Base-by-base conservation (phyloP, 495 filamentous ascomycete genomes). In the Letharia columbiana region DNA sequence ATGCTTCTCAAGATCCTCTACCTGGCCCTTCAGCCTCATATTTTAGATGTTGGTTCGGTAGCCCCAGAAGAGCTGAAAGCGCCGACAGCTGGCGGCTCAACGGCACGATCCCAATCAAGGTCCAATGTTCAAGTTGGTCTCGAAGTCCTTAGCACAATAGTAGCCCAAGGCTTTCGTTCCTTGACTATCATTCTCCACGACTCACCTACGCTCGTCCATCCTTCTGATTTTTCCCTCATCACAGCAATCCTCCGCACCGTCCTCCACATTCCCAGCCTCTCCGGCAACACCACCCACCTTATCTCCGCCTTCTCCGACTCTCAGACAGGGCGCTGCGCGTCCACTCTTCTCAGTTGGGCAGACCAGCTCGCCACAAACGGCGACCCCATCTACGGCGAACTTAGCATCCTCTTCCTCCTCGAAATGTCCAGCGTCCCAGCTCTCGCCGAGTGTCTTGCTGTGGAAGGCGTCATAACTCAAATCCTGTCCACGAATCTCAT, bases 301-400 rank as follows among this genome's bases (percentile, higher is more conserved):
- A 81, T 86, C 58, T 83, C 83, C 49, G 82, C 89, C 72, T 84
- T 94, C 64, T 73, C 81, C 17, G 80, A 86, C 45, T 80, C 83
- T 63, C 79, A 81, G 63, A 86, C 87, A 4, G 82, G 87, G n/a
- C 87, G 92, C 67, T 87, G 89, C 61, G 92, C 91, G 0, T 87
- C 87, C 20, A 90, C 89, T 17, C 81, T 99, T 60, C 97, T 95
- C 75, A 96, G 91, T 9, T 99, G 95, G 95, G 86, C 94, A 20
- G 91, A 98, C 74, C 86, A 87, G 67, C 81, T 94, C 54, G 77
- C 82, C 7, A 79, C 85, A 47, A 83, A 86, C 61, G 86, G 87
- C 40, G 93, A 98, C 69, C 95, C 94, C n/a, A 79, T 99, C 56
- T 97, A 96, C 77, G 95, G 91, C 68, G 91, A 97, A 70, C 79